Percentiles rank a stretch among this genome's conserved stretches.
Evolutionary conservation across 129 eudicot species (phyloP).

Genomic region (Lonicera japonica): DNA sequence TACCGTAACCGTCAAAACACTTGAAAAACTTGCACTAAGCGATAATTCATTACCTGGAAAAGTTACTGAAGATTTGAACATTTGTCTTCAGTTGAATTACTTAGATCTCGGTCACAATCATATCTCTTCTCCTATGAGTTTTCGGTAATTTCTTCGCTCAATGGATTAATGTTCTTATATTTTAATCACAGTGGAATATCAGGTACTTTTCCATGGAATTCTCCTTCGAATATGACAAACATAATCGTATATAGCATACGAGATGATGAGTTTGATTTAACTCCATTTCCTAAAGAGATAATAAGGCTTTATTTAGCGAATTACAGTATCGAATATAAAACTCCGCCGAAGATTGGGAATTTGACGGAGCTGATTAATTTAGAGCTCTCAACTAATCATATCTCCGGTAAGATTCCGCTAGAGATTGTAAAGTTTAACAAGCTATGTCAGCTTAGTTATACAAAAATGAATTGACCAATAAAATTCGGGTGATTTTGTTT

Average conservation of each 20-base stretch:
- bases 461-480: constrained; percentile 43
- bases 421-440: constrained; percentile 49
- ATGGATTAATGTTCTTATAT: constrained; percentile 30
- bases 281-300: constrained; percentile 51
- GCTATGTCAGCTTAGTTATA: constrained; percentile 63
- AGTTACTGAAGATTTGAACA: constrained; percentile 30
- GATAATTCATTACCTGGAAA: constrained; percentile 37
- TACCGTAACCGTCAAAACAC: too few relatives aligned
- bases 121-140: constrained; percentile 47
- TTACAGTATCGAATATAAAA: constrained; percentile 60
- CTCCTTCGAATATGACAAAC: constrained; percentile 41
- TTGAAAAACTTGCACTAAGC: constrained; percentile 59
- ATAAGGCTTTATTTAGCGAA: constrained; percentile 67
- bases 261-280: constrained; percentile 53
- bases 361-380: constrained; percentile 47
- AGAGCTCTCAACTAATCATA: constrained; percentile 46
- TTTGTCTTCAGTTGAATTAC: constrained; percentile 45
- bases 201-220: constrained; percentile 69
- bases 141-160: constrained; percentile 52
- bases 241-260: constrained; percentile 57
- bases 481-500: too few relatives aligned
- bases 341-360: constrained; percentile 62
- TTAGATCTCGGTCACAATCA: constrained; percentile 79
- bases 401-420: constrained; percentile 60
- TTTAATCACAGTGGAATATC: constrained; percentile 54